Evolutionary conservation across 371 early-diverging fungal genomes (phyloP).

Genomic region (Mycotypha africana): DNA sequence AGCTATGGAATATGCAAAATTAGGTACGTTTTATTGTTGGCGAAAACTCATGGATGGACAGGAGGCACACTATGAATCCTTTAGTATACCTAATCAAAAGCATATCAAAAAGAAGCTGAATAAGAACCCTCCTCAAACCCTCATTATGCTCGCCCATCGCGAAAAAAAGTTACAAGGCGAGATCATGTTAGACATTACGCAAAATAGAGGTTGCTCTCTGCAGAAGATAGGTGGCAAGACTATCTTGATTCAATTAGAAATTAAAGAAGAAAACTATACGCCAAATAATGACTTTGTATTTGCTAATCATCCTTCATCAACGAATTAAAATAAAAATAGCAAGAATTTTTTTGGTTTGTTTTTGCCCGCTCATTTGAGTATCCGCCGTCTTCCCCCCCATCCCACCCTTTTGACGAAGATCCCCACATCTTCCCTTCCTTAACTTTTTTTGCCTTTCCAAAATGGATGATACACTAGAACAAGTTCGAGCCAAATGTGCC

Average conservation of each 20-base stretch:
- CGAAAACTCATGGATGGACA: background rate
- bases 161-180: slow-evolving; percentile 12
- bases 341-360: too few relatives aligned
- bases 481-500: slow-evolving; percentile 77
- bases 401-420: too few relatives aligned
- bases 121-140: background rate
- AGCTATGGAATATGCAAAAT: slow-evolving; percentile 10
- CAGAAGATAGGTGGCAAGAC: background rate
- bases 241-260: slow-evolving; percentile 1
- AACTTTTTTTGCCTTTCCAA: too few relatives aligned
- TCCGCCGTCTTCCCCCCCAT: too few relatives aligned
- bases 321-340: too few relatives aligned
- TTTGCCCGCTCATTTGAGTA: too few relatives aligned
- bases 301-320: background rate
- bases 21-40: slow-evolving; percentile 14
- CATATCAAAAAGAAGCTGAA: slow-evolving; percentile 7
- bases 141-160: slow-evolving; percentile 8
- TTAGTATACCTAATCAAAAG: slow-evolving; percentile 15
- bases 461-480: slow-evolving; percentile 67
- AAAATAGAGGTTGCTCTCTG: slow-evolving; percentile 1
- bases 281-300: background rate
- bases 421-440: too few relatives aligned
- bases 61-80: slow-evolving; percentile 8
- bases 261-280: slow-evolving; percentile 3
- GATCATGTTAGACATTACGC: slow-evolving; percentile 11